phyloP scores from a whole-genome alignment of 495 filamentous ascomycete species.

The Penicillium maclennaniae region DNA sequence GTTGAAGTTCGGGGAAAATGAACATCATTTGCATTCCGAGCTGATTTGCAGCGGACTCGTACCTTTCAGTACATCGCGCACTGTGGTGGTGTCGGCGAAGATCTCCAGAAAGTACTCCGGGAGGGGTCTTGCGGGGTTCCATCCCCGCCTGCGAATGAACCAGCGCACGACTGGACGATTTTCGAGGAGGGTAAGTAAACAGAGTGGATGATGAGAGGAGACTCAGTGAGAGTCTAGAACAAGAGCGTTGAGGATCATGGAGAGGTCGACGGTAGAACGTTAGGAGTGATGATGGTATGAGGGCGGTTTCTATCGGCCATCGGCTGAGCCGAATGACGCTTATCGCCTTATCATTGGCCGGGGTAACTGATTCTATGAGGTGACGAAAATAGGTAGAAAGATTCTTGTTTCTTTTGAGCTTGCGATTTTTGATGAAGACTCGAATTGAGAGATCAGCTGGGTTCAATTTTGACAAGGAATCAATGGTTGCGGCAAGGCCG shows the following conservation, averaged over 20 bases:
- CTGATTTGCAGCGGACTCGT: neutral
- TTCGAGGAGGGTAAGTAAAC: slow-evolving; percentile 6
- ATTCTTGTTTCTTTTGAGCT: neutral
- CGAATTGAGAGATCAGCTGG: neutral
- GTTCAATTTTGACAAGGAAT: neutral
- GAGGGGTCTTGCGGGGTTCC: slow-evolving; percentile 61
- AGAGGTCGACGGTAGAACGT: neutral
- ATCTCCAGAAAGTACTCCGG: slow-evolving; percentile 83
- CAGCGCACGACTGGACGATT: slow-evolving; percentile 11
- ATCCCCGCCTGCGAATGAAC: slow-evolving; percentile 36
- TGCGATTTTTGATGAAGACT: neutral
- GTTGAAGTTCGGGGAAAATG: neutral
- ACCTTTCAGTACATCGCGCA: slow-evolving; percentile 94
- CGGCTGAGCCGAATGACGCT: slow-evolving; percentile 22
- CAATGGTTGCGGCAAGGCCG: neutral
- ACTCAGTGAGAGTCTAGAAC: neutral
- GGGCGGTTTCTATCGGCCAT: slow-evolving; percentile 27
- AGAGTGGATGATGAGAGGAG: slow-evolving; percentile 1
- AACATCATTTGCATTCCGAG: neutral
- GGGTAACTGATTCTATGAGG: neutral
- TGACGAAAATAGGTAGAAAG: neutral
- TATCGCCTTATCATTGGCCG: slow-evolving; percentile 26
- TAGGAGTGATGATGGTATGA: slow-evolving; percentile 12
- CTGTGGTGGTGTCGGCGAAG: slow-evolving; percentile 73
- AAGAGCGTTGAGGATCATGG: slow-evolving; percentile 4